Conservation (phyloP, 2,329 filamentous ascomycete species). For the Arthrobotrys pseudoclavata region DNA sequence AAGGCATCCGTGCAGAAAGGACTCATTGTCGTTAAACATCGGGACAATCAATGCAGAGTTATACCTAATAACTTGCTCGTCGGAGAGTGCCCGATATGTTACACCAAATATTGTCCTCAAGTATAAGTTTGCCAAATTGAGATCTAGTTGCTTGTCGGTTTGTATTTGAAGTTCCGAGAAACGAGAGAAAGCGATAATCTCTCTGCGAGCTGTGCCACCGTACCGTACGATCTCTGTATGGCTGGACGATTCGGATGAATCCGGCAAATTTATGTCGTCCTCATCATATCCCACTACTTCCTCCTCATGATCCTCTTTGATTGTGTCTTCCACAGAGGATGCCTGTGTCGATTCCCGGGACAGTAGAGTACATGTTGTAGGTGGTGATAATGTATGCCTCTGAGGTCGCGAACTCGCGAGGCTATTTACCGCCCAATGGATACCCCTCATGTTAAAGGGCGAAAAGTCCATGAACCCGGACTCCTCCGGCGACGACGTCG, state of each 20-base stretch:
- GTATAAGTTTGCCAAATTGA: constrained; percentile 56
- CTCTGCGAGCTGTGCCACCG: constrained; percentile 10
- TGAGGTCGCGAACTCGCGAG: constrained; percentile 18
- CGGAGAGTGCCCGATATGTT: constrained; percentile 57
- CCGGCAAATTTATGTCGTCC: constrained; percentile 30
- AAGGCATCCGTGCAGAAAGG: constrained; percentile 55
- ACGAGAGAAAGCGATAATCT: constrained; percentile 11
- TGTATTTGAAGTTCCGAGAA: constrained; percentile 51
- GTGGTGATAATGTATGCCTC: constrained; percentile 42
- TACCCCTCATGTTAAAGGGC: constrained; percentile 46
- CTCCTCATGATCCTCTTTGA: constrained; percentile 37
- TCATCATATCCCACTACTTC: constrained; percentile 13
- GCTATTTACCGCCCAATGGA: constrained; percentile 53
- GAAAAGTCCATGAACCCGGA: constrained; percentile 38
- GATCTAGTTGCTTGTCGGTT: constrained; percentile 48
- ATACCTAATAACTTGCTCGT: constrained; percentile 52
- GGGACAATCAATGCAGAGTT: constrained; percentile 58
- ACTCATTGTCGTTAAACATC: constrained; percentile 57
- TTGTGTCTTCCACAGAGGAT: constrained; percentile 25
- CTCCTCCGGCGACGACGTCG: constrained; percentile 57
- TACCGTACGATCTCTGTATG: constrained; percentile 38
- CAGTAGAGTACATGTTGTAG: constrained; percentile 37
- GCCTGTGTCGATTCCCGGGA: constrained; percentile 46
- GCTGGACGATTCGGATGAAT: constrained; percentile 23
- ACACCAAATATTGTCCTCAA: constrained; percentile 53